Evolutionary conservation across 768 basidiomycete species (phyloP), one percentile per base, ranked within the genome.

Genomic region (Tricholoma furcatifolium): DNA sequence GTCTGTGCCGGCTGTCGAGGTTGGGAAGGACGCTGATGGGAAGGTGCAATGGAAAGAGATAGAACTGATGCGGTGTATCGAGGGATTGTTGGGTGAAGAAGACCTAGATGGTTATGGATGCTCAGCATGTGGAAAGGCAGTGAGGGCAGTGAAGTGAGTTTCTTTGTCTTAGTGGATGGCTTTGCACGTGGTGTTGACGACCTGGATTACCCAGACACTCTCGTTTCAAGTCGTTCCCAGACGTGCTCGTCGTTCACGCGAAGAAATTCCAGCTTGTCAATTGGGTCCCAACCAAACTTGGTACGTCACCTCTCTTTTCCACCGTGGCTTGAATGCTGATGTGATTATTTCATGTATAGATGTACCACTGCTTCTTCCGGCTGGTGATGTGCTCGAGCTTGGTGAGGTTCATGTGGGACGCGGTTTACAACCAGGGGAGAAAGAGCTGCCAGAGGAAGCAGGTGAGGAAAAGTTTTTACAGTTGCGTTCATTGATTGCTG

Each of bases 271-370:
- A 94, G 68, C 80, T 96, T 4, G 87, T 93, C 38, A 93, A 93
- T 60, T 98, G 97, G 97, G 92, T 99, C 1, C 97, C 97, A 0
- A 80, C 87, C 3, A 99, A 99, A 70, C 77, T 98, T 24, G 92
- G 93, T 93, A 56, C 15, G 83, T 64, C 6, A 36, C 23, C 15
- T 21, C 18, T 47, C 36, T 27, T 17, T 12, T 7, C n/a, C 36
- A 14, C 14, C 31, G 27, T 21, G 11, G 17, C n/a, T 36, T 38
- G 35, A n/a, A 7, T 15, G 15, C 21, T 36, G 0, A 44, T 15
- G n/a, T 9, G 6, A 24, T n/a, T n/a, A 8, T 10, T 1, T 12
- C n/a, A 8, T 43, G 9, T 27, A 27, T 59, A 94, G 96, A 97
- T 56, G 91, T 98, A 31, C 94, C 96, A 0, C 70, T 98, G 12